These are phyloP conservation scores for Echites panduratus DNA, from an alignment of 257 asterid genomes.

Conservation along the genomic window DNA sequence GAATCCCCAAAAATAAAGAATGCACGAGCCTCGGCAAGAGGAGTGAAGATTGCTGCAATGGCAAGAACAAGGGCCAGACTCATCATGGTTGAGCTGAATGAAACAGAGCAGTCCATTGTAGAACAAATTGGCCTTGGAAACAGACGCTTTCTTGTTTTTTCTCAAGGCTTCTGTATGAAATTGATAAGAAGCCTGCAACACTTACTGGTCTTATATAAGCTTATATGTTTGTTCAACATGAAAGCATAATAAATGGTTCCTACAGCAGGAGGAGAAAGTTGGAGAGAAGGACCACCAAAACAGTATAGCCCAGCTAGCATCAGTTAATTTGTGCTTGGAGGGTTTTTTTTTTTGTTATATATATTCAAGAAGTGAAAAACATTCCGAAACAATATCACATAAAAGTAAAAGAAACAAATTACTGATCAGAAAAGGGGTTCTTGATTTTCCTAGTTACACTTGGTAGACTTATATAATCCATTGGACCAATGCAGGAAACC, in stretches of 20 bases:
- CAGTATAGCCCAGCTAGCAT: background rate
- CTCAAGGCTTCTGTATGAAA: background rate
- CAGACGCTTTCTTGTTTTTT: no score
- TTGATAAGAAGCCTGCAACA: background rate
- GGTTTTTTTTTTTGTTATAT: background rate
- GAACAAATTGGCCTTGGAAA: background rate
- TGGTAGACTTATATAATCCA: no score
- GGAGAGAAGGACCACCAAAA: constrained; percentile 11
- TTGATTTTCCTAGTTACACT: no score
- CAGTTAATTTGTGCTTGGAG: background rate
- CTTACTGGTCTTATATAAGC: background rate
- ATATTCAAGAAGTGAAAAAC: background rate
- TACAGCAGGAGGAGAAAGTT: constrained; percentile 10
- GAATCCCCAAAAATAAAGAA: constrained; percentile 91
- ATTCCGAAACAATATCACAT: background rate
- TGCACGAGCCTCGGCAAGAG: constrained; percentile 52
- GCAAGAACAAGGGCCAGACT: constrained; percentile 21
- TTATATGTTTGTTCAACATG: background rate
- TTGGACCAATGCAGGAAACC: no score
- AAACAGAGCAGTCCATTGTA: constrained; percentile 33
- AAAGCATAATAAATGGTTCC: constrained; percentile 15
- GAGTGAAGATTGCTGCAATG: constrained; percentile 18
- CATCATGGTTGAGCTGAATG: constrained; percentile 20
- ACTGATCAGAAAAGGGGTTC: background rate
- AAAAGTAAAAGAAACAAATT: background rate